Base-by-base conservation (phyloP, 108 stramenopile genomes). In the Poteriospumella lacustris region DNA sequence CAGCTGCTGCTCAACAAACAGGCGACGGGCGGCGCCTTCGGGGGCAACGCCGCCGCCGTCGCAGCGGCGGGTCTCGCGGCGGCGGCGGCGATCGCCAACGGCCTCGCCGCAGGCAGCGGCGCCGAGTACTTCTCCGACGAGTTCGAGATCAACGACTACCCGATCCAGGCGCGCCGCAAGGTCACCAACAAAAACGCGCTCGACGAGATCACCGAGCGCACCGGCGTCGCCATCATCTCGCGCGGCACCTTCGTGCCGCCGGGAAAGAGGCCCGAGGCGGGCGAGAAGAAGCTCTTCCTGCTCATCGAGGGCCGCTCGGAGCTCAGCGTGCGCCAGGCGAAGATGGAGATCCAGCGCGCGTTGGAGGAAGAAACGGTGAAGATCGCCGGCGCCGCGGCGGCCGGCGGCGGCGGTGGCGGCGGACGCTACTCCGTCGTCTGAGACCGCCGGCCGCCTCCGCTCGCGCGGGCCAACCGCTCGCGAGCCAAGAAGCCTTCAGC, bases 71-170 rank as follows among this genome's bases (percentile, higher is more conserved):
- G 29, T 24, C 33, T 72, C 40, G 28, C 38, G 33, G 75, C 42
- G 31, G 75, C 52, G 52, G 39, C 31, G 29, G 75, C 33, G 1
- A 15, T 34, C 26, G 28, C 24, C 15, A 28, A 29, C 29, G 44
- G 19, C 0, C 36, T 58, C 24, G 43, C 44, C 29, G 28, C 26
- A 15, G 68, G 15, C n/a, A 15, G 33, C 12, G 79, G 59, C 34
- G 43, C 26, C 9, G 73, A 70, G 77, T 83, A 85, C 81, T 84
- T 82, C 72, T 40, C 42, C 26, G 83, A 84, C 42, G 81, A 84
- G 58, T 39, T 85, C 43, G 85, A 82, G 44, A 84, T 85, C 67
- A 85, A 85, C 70, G 85, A 85, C 78, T 85, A 58, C 58, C 44
- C 76, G 5, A 3, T 38, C 24, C 76, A 76, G 70, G 70, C 70